Evolutionary conservation across 2,329 filamentous ascomycete genomes (phyloP), one percentile per base, ranked within the genome.

Genomic region (Stagonosporopsis chrysanthemi): DNA sequence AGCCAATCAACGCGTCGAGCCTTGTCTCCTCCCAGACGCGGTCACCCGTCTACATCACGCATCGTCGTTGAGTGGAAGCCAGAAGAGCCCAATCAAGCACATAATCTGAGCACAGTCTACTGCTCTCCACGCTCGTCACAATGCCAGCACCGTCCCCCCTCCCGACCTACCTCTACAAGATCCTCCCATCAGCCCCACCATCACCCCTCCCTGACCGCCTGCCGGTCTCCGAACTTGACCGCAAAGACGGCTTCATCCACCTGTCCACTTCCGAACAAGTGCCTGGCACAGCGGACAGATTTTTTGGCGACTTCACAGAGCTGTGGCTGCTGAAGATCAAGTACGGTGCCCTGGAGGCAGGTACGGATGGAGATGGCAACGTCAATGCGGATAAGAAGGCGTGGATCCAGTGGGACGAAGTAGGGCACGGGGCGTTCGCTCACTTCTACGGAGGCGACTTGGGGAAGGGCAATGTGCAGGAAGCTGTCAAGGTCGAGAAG

Each of bases 231-330:
- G 81, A 84, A 31, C 81, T 88, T 41, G 86, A 88, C 71, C 73
- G 75, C 61, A 80, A 83, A 33, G 86, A 88, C 67, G 85, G 85
- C 45, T 88, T 86, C 72, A 77, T 88, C 29, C 86, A 88, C 64
- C 72, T 88, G 15, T 88, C 85, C 68, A 84, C 82, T 0, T 79
- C 82, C 2, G 74, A 75, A 35, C 86, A 88, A 77, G 71, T 73
- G 1, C 65, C 72, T 40, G 66, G 68, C 19, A 75, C 73, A n/a
- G 68, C 69, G 26, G 71, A 70, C 50, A 68, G 68, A 23, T 76
- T 73, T 59, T 77, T 75, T 56, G 69, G 65, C 15, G 55, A 73
- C 12, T 60, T 62, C 9, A 61, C 73, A 0, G 70, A 73, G 29
- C 72, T 86, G 2, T 84, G 80, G 80, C 65, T 86, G 50, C 64